Base-by-base conservation (phyloP, 768 basidiomycete species). In the Tulasnella sp. region DNA sequence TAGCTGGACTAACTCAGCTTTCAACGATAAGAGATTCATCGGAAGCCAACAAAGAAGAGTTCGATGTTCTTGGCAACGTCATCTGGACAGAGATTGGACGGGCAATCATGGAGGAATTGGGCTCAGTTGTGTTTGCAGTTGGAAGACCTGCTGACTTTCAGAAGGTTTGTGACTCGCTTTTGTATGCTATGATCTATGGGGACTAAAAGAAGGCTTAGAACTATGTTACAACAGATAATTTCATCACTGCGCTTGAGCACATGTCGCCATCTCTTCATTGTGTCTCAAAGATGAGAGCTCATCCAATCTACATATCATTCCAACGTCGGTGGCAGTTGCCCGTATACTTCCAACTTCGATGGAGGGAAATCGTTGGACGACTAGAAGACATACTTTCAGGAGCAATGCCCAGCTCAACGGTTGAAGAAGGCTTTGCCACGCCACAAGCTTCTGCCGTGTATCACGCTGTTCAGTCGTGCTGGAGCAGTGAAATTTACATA, bases 341-440 rank as follows among this genome's bases (percentile, higher is more conserved):
- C 1, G 84, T 98, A 7, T 98, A 98, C 63, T 98, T 93, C 64
- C 95, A 99, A 61, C 69, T 99, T 54, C 76, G 93, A 37, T 93
- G 92, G 89, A 95, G 95, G 65, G 93, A 95, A 61, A 85, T 93
- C 45, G 78, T 91, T 0, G 67, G 73, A 0, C 72, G 70, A 44
- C 66, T 95, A 13, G 95, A 99, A 66, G 79, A 81, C 10, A 65
- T 68, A 2, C 66, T 98, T 24, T 47, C 55, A 8, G 42, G 41
- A 13, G 16, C 61, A 2, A 19, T 25, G 32, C 24, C 27, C 15
- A 41, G 39, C n/a, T 37, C 29, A 20, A 12, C 37, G 7, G 16
- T 56, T 32, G n/a, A 19, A 31, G 53, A 54, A n/a, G 48, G 37
- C 34, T 57, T 82, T 57, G 65, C 69, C n/a, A 77, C 77, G 7